Evolutionary conservation across 2,329 filamentous ascomycete species (phyloP).

Genomic region (Aspergillus costaricaensis): DNA sequence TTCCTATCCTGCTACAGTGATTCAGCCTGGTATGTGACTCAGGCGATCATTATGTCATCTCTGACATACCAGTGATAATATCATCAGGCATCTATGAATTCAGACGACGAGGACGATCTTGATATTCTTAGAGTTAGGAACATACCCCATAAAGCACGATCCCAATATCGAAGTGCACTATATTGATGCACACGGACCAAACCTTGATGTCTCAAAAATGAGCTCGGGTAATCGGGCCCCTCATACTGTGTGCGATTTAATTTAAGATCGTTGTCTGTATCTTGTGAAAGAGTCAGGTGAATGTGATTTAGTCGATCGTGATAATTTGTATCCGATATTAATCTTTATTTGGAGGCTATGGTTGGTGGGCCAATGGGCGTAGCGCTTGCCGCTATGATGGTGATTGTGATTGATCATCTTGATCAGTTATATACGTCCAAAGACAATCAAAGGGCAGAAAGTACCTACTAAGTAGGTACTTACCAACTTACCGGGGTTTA

Average conservation of each 20-base stretch:
- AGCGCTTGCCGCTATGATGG: not conserved
- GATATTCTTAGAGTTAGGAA: not conserved
- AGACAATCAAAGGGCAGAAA: not conserved
- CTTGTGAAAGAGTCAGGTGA: not conserved
- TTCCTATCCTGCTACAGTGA: not conserved
- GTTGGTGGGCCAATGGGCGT: slow-evolving; percentile 1
- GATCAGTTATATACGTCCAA: not conserved
- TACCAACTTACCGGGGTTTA: too few relatives aligned
- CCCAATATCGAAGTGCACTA: not conserved
- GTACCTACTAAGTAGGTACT: not conserved
- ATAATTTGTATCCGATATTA: slow-evolving; percentile 3
- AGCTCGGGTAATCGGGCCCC: slow-evolving; percentile 1
- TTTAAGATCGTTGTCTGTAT: not conserved
- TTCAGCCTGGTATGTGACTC: not conserved
- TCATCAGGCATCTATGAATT: not conserved
- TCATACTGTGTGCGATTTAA: not conserved
- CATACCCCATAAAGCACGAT: not conserved
- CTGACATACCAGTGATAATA: not conserved
- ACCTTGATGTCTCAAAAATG: slow-evolving; percentile 8
- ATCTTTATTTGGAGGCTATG: not conserved
- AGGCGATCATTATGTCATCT: slow-evolving; percentile 2
- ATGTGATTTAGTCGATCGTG: slow-evolving; percentile 2
- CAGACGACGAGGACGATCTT: not conserved
- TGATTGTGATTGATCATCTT: slow-evolving; percentile 7
- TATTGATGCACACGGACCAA: slow-evolving; percentile 8